These are phyloP conservation scores for Cardiospermum halicacabum DNA, from an alignment of 345 rosid species.

Conservation along the genomic window DNA sequence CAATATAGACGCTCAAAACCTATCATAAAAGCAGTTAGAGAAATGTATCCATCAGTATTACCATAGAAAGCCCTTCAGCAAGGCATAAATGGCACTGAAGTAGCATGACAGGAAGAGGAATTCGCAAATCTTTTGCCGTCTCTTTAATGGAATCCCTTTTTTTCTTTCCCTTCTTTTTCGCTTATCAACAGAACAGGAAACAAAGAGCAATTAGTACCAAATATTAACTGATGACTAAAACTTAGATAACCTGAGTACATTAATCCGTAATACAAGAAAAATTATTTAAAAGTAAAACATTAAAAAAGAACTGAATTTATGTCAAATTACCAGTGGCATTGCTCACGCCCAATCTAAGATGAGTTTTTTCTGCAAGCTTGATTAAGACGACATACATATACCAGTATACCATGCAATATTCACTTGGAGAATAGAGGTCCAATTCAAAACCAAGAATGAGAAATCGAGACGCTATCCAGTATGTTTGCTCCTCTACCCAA, in stretches of 20 bases:
- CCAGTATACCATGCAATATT: conserved; percentile 98
- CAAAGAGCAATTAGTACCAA: conserved; percentile 4
- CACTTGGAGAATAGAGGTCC: conserved; percentile 82
- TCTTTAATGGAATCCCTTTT: conserved; percentile 65
- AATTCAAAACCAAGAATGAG: conserved; percentile 87
- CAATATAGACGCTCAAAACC: background rate
- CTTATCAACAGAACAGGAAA: conserved; percentile 39
- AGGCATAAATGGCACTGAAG: conserved; percentile 81
- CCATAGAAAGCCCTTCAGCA: conserved; percentile 93
- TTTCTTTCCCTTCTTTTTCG: conserved; percentile 76
- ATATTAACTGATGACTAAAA: background rate
- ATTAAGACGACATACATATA: conserved; percentile 60
- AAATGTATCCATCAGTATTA: conserved; percentile 17
- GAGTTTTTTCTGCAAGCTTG: conserved; percentile 85
- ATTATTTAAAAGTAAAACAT: background rate
- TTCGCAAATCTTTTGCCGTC: conserved; percentile 51
- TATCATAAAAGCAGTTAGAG: too few relatives aligned
- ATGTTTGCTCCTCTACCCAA: conserved; percentile 92
- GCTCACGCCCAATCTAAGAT: conserved; percentile 44
- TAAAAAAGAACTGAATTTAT: conserved; percentile 1
- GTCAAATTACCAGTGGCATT: conserved; percentile 35
- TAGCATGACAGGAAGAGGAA: conserved; percentile 62
- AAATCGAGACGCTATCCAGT: conserved; percentile 92
- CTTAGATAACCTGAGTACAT: background rate
- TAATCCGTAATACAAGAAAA: background rate